Evolutionary conservation across 2,329 filamentous ascomycete species (phyloP), one percentile per base, ranked within the genome.

Genomic region (Diaporthe vexans): DNA sequence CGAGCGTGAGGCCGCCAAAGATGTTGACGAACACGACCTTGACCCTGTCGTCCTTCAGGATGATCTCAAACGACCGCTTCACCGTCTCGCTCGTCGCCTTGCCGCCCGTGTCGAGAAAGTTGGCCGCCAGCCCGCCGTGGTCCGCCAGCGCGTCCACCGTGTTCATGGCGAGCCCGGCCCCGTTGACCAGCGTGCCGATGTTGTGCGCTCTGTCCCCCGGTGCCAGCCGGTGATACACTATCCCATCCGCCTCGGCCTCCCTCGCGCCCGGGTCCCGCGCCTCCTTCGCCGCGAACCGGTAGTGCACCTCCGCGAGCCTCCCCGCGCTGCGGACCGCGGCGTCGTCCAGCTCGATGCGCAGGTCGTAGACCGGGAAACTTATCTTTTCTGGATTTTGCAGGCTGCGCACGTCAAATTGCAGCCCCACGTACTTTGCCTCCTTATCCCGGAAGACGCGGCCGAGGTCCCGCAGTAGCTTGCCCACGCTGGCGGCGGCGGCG

Each of bases 131-230:
- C 2, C 94, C 94, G 7, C 92, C 92, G 72, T 91, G 89, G 17
- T 91, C 84, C 3, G 89, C 87, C 1, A 98, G 89, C 0, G 94
- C 93, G 81, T 98, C 95, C 75, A 95, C 91, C 0, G 95, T 97
- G 81, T 97, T 97, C 94, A 98, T 97, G 0, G 95, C 95, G 1
- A 98, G 88, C 0, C 95, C 95, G 0, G 95, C 95, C 57, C 95
- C 95, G 80, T 98, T 98, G 77, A 97, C 94, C 76, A 97, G 86
- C 0, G 94, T 97, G 51, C 94, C 95, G 71, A 97, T 92, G 76
- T 91, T 91, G 72, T 51, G 17, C n/a, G n/a, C 9, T 71, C 88
- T 90, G 71, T 85, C 80, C 3, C 88, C 86, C 1, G 82, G 78
- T 73, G 88, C 83, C n/a, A 75, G 67, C 78, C 90, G 92, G 76